phyloP scores from a whole-genome alignment of 2,329 filamentous ascomycete species.

The Fusarium equiseti region DNA sequence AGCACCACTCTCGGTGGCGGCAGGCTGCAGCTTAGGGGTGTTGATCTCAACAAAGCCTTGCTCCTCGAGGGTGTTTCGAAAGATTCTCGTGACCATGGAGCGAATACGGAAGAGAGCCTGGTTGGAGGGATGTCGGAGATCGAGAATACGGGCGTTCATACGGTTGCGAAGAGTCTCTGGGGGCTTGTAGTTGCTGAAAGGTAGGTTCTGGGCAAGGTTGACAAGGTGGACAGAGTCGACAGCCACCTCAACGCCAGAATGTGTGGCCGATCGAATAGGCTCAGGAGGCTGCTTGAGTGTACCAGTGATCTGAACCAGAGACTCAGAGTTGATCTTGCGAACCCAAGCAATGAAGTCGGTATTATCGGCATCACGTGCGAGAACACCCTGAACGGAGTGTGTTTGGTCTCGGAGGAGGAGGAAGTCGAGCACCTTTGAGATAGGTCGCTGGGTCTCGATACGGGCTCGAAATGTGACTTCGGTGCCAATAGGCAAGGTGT shows the following conservation, averaged over 20 bases:
- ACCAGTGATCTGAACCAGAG: constrained; percentile 81
- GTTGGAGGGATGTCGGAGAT: constrained; percentile 85
- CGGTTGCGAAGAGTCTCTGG: constrained; percentile 76
- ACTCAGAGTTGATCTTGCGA: constrained; percentile 83
- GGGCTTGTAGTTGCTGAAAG: constrained; percentile 70
- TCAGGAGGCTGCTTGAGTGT: constrained; percentile 79
- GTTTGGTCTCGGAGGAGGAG: constrained; percentile 88
- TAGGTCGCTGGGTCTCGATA: constrained; percentile 75
- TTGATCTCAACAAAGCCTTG: constrained; percentile 92
- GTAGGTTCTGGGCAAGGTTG: constrained; percentile 61
- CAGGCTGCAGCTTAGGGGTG: constrained; percentile 90
- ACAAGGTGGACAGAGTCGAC: constrained; percentile 68
- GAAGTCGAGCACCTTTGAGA: constrained; percentile 87
- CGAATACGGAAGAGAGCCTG: constrained; percentile 91
- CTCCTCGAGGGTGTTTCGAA: constrained; percentile 79
- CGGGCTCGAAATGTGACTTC: constrained; percentile 58
- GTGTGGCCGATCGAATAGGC: constrained; percentile 78
- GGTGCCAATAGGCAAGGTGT: constrained; percentile 53
- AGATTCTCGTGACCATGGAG: constrained; percentile 81
- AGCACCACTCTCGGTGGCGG: constrained; percentile 90
- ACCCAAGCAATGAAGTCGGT: constrained; percentile 88
- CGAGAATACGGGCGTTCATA: constrained; percentile 82
- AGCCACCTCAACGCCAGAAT: constrained; percentile 81
- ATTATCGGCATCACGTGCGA: constrained; percentile 59
- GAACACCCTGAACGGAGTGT: constrained; percentile 84